Conservation (phyloP, 306 rosid genomes). For the Hylodesmum podocarpum region DNA sequence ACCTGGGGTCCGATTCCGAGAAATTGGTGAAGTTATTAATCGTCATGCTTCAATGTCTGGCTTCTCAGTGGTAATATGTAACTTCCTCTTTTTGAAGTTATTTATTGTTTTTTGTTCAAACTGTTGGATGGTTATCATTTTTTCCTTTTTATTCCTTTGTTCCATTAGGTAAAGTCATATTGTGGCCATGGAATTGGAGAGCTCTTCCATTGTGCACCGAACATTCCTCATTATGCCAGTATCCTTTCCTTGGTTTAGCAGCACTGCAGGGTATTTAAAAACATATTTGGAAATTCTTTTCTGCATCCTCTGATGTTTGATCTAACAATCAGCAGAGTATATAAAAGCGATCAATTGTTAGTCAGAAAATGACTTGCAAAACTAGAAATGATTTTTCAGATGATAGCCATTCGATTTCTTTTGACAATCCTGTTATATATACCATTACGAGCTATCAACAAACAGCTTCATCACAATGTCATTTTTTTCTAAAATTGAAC, state of each 20-base stretch:
- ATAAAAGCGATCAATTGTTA: no score
- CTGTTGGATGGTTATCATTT: background rate
- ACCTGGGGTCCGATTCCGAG: slow-evolving; percentile 91
- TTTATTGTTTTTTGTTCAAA: background rate
- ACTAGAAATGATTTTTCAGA: background rate
- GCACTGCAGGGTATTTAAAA: background rate
- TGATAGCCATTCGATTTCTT: background rate
- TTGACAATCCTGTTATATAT: background rate
- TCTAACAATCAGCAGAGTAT: no score
- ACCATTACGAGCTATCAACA: no score
- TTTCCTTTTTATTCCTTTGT: slow-evolving; percentile 1
- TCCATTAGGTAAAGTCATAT: slow-evolving; percentile 66
- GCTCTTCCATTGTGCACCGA: slow-evolving; percentile 94
- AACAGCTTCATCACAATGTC: no score
- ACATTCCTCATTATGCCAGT: slow-evolving; percentile 92
- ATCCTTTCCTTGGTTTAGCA: slow-evolving; percentile 37
- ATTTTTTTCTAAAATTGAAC: no score
- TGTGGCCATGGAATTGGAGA: slow-evolving; percentile 98
- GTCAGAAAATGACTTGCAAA: background rate
- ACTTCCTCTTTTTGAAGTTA: background rate
- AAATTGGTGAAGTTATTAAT: slow-evolving; percentile 83
- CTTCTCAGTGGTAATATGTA: slow-evolving; percentile 72
- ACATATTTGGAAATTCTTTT: background rate
- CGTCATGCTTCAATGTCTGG: slow-evolving; percentile 81
- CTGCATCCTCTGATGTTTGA: no score